Evolutionary conservation across 192 early-diverging fungal species (phyloP), one percentile per base, ranked within the genome.

Genomic region (Thamnidium elegans): DNA sequence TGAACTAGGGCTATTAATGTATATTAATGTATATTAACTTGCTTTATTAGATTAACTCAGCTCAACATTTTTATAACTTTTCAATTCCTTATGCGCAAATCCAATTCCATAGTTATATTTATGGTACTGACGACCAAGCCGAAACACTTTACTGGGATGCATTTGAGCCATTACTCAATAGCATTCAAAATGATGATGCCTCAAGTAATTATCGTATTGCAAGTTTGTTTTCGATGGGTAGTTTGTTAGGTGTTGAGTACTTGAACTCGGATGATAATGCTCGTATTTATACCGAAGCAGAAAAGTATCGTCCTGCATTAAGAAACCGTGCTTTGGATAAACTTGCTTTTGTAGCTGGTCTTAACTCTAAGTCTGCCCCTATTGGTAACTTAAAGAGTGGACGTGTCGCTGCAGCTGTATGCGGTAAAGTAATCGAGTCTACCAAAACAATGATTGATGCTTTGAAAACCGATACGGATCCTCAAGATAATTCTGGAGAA

Each of bases 381-480:
- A 20, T 32, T 65, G 56, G 72, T 21, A 73, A 85, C 17, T 45
- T 83, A 7, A 81, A 81, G 39, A 76, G 72, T 10, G 83, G 76
- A 31, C 72, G 81, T n/a, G 46, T 85, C 1, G 75, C 81, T 19
- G 63, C 79, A 8, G 30, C 79, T 30, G 55, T 76, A 19, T 73
- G 82, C 11, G 81, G 75, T 10, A 69, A 72, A 17, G 19, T 82
- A 11, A 62, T 78, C 4, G 62, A 64, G 11, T 58, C 36, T 15
- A 17, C 75, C 1, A 39, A 67, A n/a, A 55, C 43, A 13, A 30
- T 79, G 9, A 68, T 70, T 4, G 55, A 73, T 15, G 34, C 68
- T 4, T 19, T 62, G 6, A 15, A 45, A 0, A 52, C 19, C 21
- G 19, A 11, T 7, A 17, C 21, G 3, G 45, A 43, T 63, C 45